Evolutionary conservation across 345 rosid species (phyloP).

Genomic region (Capsella bursapastoris): DNA sequence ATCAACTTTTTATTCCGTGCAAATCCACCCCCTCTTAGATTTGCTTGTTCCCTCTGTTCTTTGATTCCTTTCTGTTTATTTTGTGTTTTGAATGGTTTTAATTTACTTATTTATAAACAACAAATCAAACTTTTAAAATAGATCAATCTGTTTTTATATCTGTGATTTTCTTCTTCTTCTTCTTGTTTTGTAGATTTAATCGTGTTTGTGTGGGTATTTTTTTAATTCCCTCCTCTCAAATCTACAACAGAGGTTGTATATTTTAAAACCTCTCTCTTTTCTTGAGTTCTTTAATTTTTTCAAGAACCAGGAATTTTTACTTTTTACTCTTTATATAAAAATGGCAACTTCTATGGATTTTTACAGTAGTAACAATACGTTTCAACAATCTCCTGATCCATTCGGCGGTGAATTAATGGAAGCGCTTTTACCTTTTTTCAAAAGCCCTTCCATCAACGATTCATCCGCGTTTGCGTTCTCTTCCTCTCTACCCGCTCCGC

Average conservation of each 20-base stretch:
- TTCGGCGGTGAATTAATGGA: constrained; percentile 88
- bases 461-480: constrained; percentile 37
- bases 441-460: constrained; percentile 45
- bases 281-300: constrained; percentile 50
- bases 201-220: constrained; percentile 62
- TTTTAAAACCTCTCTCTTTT: constrained; percentile 52
- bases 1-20: neutral
- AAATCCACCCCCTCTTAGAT: neutral
- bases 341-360: constrained; percentile 66
- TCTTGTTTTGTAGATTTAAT: constrained; percentile 27
- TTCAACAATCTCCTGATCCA: constrained; percentile 46
- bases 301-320: constrained; percentile 42
- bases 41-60: constrained; percentile 9
- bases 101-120: neutral
- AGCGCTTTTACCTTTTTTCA: constrained; percentile 92
- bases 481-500: neutral
- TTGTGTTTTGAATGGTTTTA: constrained; percentile 19
- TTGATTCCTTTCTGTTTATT: neutral
- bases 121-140: constrained; percentile 29
- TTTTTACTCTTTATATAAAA: too few species aligned
- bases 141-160: constrained; percentile 52
- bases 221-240: constrained; percentile 54
- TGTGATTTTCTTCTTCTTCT: constrained; percentile 1
- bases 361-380: constrained; percentile 47
- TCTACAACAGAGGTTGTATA: constrained; percentile 62